phyloP scores from a whole-genome alignment of 306 rosid genomes.

The Fragaria ananassa region DNA sequence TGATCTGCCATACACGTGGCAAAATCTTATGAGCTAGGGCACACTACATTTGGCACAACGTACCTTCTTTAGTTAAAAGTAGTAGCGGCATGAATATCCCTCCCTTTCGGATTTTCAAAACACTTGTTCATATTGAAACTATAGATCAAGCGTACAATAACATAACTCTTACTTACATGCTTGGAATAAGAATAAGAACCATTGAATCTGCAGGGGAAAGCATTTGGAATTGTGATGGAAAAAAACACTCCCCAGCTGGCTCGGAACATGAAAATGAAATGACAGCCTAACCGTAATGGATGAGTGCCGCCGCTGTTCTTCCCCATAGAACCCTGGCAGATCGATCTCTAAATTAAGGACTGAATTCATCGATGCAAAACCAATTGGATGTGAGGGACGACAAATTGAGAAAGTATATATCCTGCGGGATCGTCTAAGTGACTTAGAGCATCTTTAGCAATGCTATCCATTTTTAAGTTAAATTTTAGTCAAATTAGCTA shows the following conservation, averaged over 20 bases:
- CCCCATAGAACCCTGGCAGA: too few species aligned
- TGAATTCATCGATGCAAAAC: not conserved
- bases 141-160: not conserved
- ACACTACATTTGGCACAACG: constrained; percentile 20
- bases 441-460: not conserved
- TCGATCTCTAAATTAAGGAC: too few species aligned
- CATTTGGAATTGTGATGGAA: too few species aligned
- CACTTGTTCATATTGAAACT: not conserved
- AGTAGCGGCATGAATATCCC: constrained; percentile 42
- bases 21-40: constrained; percentile 22
- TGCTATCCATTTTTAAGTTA: too few species aligned
- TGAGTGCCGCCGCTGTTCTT: not conserved
- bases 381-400: not conserved
- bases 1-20: constrained; percentile 37
- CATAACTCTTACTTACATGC: not conserved
- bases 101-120: constrained; percentile 39
- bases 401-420: not conserved
- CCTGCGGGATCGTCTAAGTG: not conserved
- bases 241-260: too few species aligned
- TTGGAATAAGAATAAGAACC: too few species aligned
- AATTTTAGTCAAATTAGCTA: too few species aligned
- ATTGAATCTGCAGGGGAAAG: too few species aligned
- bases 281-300: not conserved
- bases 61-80: constrained; percentile 9
- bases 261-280: too few species aligned